Percentiles rank a stretch among this genome's conserved stretches.
Conservation (phyloP, 2,329 filamentous ascomycete genomes). For the Talaromyces sp. region DNA sequence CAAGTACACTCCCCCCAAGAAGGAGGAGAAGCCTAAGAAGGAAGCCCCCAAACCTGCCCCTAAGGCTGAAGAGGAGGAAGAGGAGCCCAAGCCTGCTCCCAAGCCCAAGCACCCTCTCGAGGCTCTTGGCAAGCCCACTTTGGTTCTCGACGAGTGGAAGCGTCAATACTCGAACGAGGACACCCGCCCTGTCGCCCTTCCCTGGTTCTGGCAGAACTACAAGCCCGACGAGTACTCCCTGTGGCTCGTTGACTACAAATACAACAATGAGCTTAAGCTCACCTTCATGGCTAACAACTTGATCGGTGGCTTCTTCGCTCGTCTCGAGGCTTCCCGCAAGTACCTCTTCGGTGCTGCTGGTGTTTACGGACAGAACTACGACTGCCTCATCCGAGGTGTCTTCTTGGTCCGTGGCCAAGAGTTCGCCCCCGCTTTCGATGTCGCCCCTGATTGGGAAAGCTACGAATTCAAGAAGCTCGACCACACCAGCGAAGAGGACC, state of each 20-base stretch:
- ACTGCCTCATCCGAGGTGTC: conserved; percentile 86
- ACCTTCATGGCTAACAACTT: conserved; percentile 99
- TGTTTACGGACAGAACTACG: conserved; percentile 83
- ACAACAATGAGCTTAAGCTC: conserved; percentile 95
- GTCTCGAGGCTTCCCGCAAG: conserved; percentile 96
- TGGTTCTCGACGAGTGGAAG: conserved; percentile 96
- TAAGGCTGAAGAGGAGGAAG: conserved; percentile 45
- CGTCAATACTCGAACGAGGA: conserved; percentile 97
- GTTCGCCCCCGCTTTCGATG: conserved; percentile 78
- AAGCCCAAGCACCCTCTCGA: conserved; percentile 98
- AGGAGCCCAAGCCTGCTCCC: conserved; percentile 63
- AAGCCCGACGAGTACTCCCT: conserved; percentile 94
- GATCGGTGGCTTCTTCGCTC: conserved; percentile 94
- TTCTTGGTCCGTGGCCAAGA: conserved; percentile 95
- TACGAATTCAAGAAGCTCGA: conserved; percentile 97
- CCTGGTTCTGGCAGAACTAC: conserved; percentile 98
- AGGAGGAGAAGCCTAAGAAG: conserved; percentile 62
- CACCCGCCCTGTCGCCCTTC: conserved; percentile 71
- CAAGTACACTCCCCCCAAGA: conserved; percentile 70
- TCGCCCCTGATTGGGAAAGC: conserved; percentile 95
- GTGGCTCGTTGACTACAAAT: conserved; percentile 96
- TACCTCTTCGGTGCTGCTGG: conserved; percentile 88
- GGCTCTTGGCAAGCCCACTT: conserved; percentile 69
- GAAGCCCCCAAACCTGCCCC: conserved; percentile 51
- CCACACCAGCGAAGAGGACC: conserved; percentile 76